These are phyloP conservation scores for Mrakia frigida DNA, from an alignment of 768 basidiomycete genomes.

Conservation along the genomic window DNA sequence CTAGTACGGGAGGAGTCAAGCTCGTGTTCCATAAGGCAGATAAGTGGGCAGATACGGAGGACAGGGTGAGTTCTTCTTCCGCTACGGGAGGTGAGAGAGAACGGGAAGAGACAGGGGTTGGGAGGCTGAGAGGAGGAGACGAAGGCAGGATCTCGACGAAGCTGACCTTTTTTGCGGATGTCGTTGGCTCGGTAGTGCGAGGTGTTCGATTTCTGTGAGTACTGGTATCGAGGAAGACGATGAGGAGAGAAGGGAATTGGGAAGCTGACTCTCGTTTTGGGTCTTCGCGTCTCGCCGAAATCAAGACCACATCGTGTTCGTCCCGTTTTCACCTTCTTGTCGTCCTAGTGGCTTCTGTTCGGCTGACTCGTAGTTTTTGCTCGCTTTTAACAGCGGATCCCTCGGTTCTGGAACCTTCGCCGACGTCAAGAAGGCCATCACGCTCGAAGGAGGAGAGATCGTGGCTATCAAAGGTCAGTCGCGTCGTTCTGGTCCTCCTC, in stretches of 20 bases:
- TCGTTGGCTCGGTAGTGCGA: not conserved
- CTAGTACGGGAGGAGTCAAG: conserved; percentile 11
- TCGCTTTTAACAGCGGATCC: not conserved
- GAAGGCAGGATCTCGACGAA: not conserved
- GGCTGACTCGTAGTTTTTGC: not conserved
- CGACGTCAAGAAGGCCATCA: conserved; percentile 21
- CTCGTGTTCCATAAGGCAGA: conserved; percentile 10
- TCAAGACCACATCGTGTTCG: conserved; percentile 28
- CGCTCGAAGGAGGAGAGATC: conserved; percentile 14
- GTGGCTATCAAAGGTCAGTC: conserved; percentile 30
- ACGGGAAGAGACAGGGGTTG: too few relatives aligned
- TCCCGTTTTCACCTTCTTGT: not conserved
- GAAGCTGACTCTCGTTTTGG: not conserved
- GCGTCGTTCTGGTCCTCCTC: not conserved
- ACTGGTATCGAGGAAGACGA: not conserved
- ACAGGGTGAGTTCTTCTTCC: conserved; percentile 3
- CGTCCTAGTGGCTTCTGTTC: not conserved
- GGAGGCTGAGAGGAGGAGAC: not conserved
- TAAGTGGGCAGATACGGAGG: not conserved
- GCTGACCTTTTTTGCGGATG: not conserved
- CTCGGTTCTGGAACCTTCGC: conserved; percentile 30
- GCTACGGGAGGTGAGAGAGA: not conserved
- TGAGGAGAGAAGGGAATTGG: not conserved
- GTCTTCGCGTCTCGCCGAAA: not conserved
- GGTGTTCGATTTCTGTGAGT: conserved; percentile 20